Conservation (phyloP, 768 basidiomycete genomes). For the Exidia glandulosa region DNA sequence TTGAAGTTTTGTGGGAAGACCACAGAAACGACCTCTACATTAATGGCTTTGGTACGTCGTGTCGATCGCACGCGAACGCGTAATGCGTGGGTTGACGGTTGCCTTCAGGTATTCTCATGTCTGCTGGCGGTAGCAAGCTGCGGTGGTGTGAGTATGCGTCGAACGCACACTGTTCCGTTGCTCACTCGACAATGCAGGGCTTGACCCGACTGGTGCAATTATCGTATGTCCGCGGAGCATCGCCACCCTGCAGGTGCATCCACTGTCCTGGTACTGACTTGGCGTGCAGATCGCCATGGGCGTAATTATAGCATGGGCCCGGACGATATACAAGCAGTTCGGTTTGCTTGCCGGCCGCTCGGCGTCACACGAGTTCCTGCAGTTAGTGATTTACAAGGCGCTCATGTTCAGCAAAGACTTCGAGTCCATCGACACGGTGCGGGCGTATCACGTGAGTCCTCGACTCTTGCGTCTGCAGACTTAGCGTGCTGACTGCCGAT, state of each 20-base stretch:
- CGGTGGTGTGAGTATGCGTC: conserved; percentile 54
- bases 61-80: background rate
- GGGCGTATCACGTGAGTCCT: conserved; percentile 74
- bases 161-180: background rate
- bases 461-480: conserved; percentile 7
- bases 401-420: conserved; percentile 84
- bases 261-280: background rate
- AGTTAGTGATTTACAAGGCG: conserved; percentile 87
- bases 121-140: conserved; percentile 67
- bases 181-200: conserved; percentile 31
- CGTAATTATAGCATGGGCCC: conserved; percentile 66
- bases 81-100: conserved; percentile 4
- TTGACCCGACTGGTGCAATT: conserved; percentile 71
- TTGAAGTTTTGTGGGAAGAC: conserved; percentile 92
- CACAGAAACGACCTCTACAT: conserved; percentile 89
- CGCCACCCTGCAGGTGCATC: background rate
- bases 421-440: conserved; percentile 77
- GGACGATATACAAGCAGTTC: conserved; percentile 73
- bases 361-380: conserved; percentile 82
- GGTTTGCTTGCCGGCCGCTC: conserved; percentile 83
- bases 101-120: conserved; percentile 64
- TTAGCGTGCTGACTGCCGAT: conserved; percentile 1
- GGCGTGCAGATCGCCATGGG: conserved; percentile 55
- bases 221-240: conserved; percentile 45
- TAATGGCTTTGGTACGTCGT: conserved; percentile 54